Evolutionary conservation across 1,139 yeast genomes (phyloP).

Genomic region (Ogataea hybrid): DNA sequence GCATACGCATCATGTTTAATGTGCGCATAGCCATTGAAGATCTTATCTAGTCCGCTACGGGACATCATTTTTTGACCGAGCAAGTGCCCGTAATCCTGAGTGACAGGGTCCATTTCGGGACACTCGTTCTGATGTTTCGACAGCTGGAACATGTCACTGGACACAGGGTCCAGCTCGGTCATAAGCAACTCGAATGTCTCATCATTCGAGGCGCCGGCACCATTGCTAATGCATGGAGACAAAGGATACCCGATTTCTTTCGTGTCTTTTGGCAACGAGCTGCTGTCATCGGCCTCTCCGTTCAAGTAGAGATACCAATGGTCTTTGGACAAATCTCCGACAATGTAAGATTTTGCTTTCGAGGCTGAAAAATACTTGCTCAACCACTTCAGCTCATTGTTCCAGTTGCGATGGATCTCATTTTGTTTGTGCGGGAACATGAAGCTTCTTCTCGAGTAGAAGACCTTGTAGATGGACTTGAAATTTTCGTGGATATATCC

Average conservation of each 20-base stretch:
- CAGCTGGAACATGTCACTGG: constrained; percentile 53
- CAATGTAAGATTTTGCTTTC: constrained; percentile 59
- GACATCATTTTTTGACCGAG: constrained; percentile 68
- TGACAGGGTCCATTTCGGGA: constrained; percentile 38
- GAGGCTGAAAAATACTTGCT: constrained; percentile 63
- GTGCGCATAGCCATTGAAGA: constrained; percentile 39
- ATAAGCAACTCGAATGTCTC: constrained; percentile 88
- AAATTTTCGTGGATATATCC: constrained; percentile 31
- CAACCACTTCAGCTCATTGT: constrained; percentile 69
- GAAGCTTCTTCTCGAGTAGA: constrained; percentile 87
- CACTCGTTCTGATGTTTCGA: constrained; percentile 29
- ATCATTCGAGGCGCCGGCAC: constrained; percentile 36
- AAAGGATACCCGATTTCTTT: constrained; percentile 19
- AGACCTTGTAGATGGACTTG: constrained; percentile 57
- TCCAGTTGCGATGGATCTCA: constrained; percentile 84
- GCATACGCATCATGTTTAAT: constrained; percentile 82
- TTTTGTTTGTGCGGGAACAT: constrained; percentile 89
- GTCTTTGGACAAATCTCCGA: constrained; percentile 77
- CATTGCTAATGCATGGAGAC: constrained; percentile 18
- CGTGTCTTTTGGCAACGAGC: not conserved
- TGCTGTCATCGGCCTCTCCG: constrained; percentile 16
- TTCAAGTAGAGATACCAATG: constrained; percentile 86
- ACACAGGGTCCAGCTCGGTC: constrained; percentile 71
- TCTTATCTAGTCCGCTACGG: constrained; percentile 55
- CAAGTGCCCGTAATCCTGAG: constrained; percentile 75